phyloP scores from a whole-genome alignment of 768 basidiomycete genomes.

The Lentinus brumalis region DNA sequence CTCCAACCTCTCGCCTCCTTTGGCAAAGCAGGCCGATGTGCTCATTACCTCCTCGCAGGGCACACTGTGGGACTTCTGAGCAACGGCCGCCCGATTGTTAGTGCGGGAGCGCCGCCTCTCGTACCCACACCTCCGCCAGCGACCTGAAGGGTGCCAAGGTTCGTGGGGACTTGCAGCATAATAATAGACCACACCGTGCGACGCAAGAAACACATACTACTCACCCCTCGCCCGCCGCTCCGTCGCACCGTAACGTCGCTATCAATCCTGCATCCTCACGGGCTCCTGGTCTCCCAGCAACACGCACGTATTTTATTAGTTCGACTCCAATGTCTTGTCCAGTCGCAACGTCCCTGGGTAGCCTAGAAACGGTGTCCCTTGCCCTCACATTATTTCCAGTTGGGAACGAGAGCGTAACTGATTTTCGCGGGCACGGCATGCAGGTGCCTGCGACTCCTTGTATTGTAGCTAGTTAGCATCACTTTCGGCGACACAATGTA shows the following conservation, averaged over 20 bases:
- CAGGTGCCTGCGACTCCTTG: background rate
- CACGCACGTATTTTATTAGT: constrained; percentile 13
- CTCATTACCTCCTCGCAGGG: constrained; percentile 25
- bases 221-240: background rate
- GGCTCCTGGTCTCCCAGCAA: background rate
- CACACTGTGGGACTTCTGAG: constrained; percentile 42
- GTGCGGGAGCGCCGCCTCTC: background rate
- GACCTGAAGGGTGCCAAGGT: background rate
- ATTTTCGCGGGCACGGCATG: background rate
- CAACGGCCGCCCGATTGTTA: background rate
- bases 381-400: background rate
- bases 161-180: constrained; percentile 1
- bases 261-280: background rate
- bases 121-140: background rate
- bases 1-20: background rate
- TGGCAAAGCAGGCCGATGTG: constrained; percentile 2
- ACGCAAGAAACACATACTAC: background rate
- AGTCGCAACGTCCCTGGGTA: constrained; percentile 4
- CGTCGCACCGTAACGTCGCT: background rate
- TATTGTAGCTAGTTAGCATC: background rate
- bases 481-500: background rate
- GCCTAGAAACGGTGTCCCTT: constrained; percentile 6
- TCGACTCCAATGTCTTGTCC: background rate
- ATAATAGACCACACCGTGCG: constrained; percentile 15
- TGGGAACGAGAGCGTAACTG: background rate